Conservation (phyloP, 2,329 filamentous ascomycete species). For the Aspergillus persii region DNA sequence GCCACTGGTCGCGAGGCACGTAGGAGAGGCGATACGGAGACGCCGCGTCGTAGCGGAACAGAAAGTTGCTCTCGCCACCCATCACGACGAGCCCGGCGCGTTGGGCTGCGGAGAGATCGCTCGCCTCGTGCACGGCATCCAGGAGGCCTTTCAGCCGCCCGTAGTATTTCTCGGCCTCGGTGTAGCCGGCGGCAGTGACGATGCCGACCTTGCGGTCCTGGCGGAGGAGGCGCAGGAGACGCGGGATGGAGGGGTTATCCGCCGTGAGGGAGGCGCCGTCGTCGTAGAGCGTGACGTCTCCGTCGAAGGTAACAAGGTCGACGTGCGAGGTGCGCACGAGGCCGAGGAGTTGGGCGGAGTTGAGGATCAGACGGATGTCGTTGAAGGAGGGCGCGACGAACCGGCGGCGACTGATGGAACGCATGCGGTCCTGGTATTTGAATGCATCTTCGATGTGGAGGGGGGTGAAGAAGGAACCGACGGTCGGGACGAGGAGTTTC, state of each 20-base stretch:
- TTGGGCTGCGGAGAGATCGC: slow-evolving; percentile 59
- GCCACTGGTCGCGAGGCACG: slow-evolving; percentile 58
- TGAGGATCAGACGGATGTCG: slow-evolving; percentile 87
- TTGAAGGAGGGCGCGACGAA: slow-evolving; percentile 98
- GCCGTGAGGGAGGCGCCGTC: slow-evolving; percentile 77
- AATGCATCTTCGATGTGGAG: slow-evolving; percentile 87
- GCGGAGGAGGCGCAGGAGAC: slow-evolving; percentile 67
- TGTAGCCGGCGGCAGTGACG: slow-evolving; percentile 95
- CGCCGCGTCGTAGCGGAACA: slow-evolving; percentile 72
- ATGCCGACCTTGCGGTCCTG: slow-evolving; percentile 85
- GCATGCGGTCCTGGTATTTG: slow-evolving; percentile 78
- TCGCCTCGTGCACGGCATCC: slow-evolving; percentile 66
- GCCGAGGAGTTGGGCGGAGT: slow-evolving; percentile 91
- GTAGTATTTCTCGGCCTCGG: slow-evolving; percentile 81
- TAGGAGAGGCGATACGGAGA: slow-evolving; percentile 67
- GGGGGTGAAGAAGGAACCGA: slow-evolving; percentile 91
- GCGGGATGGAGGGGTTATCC: slow-evolving; percentile 72
- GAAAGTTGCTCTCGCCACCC: slow-evolving; percentile 93
- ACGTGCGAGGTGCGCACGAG: slow-evolving; percentile 72
- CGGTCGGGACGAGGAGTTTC: slow-evolving; percentile 83
- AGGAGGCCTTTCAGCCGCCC: slow-evolving; percentile 82
- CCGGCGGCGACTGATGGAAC: slow-evolving; percentile 83
- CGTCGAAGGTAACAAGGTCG: slow-evolving; percentile 91
- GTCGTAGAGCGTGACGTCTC: slow-evolving; percentile 93
- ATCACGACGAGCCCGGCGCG: slow-evolving; percentile 84